Evolutionary conservation across 164 flowering plant genomes (phyloP), one percentile per base, ranked within the genome.

Genomic region (Vitis amurensis): DNA sequence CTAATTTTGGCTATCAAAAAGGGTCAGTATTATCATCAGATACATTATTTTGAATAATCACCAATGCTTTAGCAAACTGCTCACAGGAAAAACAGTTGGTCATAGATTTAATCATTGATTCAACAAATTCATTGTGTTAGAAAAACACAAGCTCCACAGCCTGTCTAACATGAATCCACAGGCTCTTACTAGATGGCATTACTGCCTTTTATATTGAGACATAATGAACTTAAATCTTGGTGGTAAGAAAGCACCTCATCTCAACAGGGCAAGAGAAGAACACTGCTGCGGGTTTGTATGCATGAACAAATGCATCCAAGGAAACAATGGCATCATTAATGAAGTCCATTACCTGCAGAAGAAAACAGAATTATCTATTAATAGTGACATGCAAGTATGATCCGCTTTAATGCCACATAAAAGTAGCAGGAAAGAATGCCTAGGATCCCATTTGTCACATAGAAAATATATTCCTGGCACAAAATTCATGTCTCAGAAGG

Each of bases 281-380:
- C 4, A 90, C 67, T 61, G 98, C 91, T 59, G 99, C 97, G 27
- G 85, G 93, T 64, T 84, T 86, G 82, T 87, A 89, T 47, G 91
- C 89, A 77, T 61, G 71, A 59, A 92, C 85, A 80, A 93, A 87
- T 64, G 95, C 85, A 77, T 91, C 91, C 87, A 96, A 62, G 14
- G 93, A 84, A 49, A 82, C 86, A 76, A 91, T 77, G 63, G 97
- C 92, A 79, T 96, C 99, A 85, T 96, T 96, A 68, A 92, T 69
- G 72, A 96, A 93, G 86, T 96, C 97, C 92, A 93, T 85, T 29
- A 93, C 99, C 99, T 96, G 77, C 30, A 37, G 49, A 62, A 50
- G 17, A 62, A 63, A 70, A 59, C 47, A 77, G 47, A 31, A 63
- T 23, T 23, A 23, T 23, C 27, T 23, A 23, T 23, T 56, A 16